Evolutionary conservation across 2,329 filamentous ascomycete genomes (phyloP).

Genomic region (Xylaria multiplex): DNA sequence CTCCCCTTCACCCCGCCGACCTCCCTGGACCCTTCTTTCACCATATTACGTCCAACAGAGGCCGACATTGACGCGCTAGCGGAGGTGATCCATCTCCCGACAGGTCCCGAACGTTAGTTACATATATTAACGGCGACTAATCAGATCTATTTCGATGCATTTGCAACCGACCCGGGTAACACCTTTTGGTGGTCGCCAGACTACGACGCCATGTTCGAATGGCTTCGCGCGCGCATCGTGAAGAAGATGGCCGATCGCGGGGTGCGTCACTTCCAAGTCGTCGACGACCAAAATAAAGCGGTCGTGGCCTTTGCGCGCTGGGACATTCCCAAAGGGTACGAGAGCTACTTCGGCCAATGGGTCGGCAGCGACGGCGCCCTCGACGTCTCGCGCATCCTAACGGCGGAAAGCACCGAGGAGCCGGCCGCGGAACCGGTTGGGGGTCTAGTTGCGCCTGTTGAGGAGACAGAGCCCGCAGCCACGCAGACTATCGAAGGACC

Average conservation of each 20-base stretch:
- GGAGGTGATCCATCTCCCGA: conserved; percentile 10
- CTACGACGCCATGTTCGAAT: conserved; percentile 41
- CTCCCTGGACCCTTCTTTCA: conserved; percentile 42
- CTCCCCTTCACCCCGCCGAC: conserved; percentile 44
- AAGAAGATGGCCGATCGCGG: conserved; percentile 45
- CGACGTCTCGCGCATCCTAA: conserved; percentile 33
- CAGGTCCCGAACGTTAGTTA: background rate
- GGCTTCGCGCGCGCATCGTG: conserved; percentile 47
- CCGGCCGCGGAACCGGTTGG: background rate
- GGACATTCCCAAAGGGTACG: conserved; percentile 48
- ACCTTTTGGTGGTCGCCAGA: conserved; percentile 48
- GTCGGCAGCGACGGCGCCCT: conserved; percentile 27
- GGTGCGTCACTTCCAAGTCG: conserved; percentile 50
- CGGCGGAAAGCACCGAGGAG: conserved; percentile 16
- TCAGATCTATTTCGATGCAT: conserved; percentile 45
- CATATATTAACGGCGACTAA: background rate
- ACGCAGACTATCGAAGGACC: conserved; percentile 40
- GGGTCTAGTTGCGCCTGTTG: conserved; percentile 32
- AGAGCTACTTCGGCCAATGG: conserved; percentile 41
- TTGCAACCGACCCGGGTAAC: conserved; percentile 41
- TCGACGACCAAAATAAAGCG: conserved; percentile 38
- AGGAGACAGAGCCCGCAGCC: conserved; percentile 21
- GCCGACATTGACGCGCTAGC: conserved; percentile 47
- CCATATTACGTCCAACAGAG: conserved; percentile 42
- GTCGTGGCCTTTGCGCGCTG: conserved; percentile 51